Base-by-base conservation (phyloP, 2,329 filamentous ascomycete genomes). In the Sarocladiaceae sp. region DNA sequence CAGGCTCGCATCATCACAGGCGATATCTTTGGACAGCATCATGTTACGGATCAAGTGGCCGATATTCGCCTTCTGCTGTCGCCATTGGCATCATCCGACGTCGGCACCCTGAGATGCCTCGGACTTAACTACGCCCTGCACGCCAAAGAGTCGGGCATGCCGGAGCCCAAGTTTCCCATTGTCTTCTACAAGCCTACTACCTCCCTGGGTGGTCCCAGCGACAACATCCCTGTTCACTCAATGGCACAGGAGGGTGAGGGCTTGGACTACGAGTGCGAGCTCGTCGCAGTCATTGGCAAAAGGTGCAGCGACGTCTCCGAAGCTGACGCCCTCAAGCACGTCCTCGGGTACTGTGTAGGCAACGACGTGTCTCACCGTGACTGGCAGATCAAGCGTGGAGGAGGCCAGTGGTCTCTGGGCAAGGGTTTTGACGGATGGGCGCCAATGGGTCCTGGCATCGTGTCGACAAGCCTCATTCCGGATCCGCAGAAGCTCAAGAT, bases 331-430 rank as follows among this genome's bases (percentile, higher is more conserved):
- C 66, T 89, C n/a, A 67, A 82, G 43, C 82, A 86, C 55, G 82
- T 90, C 3, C 68, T 88, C 2, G 86, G 86, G 4, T 90, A 89
- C 58, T 72, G 80, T 2, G 75, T 86, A 26, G 83, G 85, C 44
- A 86, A 91, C 62, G 86, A 91, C 59, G 76, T 91, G n/a, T 87
- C 82, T 10, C 84, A 88, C 63, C 78, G 85, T 32, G 83, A 87
- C 51, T 89, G 83, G 82, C 83, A 88, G 63, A 62, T 85, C 48
- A 75, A 80, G 59, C 73, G 70, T 32, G 82, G 82, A 13, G 80
- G 80, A 13, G 74, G 81, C 1, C 83, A 88, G 63, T 87, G 83
- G 82, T 75, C 73, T 1, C 65, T 85, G 12, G 83, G 83, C 29
- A 88, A 88, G 61, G 80, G 82, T 3, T 88, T 86, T 51, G 83